These are phyloP conservation scores for Ganoderma leucocontextum DNA, from an alignment of 1,284 basidiomycete species.

Conservation along the genomic window DNA sequence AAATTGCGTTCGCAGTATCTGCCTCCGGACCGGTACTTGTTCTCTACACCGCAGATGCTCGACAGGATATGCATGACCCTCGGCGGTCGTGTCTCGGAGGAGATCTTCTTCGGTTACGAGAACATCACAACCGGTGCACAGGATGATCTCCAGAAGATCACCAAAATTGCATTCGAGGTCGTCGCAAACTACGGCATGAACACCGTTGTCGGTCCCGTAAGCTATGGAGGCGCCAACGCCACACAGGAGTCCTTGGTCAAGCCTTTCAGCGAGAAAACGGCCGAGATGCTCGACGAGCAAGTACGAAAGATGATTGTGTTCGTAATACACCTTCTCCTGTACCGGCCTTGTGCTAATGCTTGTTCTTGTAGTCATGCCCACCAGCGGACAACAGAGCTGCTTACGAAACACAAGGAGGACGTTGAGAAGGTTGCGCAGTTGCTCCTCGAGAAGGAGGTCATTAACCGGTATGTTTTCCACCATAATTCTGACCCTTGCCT, in stretches of 20 bases:
- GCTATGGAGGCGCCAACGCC: slow-evolving; percentile 88
- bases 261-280: slow-evolving; percentile 97
- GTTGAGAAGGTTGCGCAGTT: slow-evolving; percentile 95
- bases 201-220: slow-evolving; percentile 92
- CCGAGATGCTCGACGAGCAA: slow-evolving; percentile 90
- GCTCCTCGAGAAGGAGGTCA: slow-evolving; percentile 93
- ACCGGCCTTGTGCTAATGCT: slow-evolving; percentile 9
- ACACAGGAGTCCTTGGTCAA: slow-evolving; percentile 93
- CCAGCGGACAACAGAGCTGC: slow-evolving; percentile 82
- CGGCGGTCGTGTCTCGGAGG: slow-evolving; percentile 98
- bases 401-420: slow-evolving; percentile 85
- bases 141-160: slow-evolving; percentile 98
- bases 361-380: slow-evolving; percentile 73
- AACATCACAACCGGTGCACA: slow-evolving; percentile 98
- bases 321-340: slow-evolving; percentile 36
- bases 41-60: slow-evolving; percentile 93
- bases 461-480: slow-evolving; percentile 74
- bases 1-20: slow-evolving; percentile 69
- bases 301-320: slow-evolving; percentile 96
- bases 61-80: slow-evolving; percentile 99
- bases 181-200: slow-evolving; percentile 98
- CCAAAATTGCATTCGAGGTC: slow-evolving; percentile 96
- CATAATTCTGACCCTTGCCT: not conserved
- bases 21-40: slow-evolving; percentile 95
- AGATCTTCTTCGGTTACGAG: slow-evolving; percentile 95